Evolutionary conservation across 208 protist species (phyloP), one percentile per base, ranked within the genome.

Genomic region (Vickermania ingenoplastis): DNA sequence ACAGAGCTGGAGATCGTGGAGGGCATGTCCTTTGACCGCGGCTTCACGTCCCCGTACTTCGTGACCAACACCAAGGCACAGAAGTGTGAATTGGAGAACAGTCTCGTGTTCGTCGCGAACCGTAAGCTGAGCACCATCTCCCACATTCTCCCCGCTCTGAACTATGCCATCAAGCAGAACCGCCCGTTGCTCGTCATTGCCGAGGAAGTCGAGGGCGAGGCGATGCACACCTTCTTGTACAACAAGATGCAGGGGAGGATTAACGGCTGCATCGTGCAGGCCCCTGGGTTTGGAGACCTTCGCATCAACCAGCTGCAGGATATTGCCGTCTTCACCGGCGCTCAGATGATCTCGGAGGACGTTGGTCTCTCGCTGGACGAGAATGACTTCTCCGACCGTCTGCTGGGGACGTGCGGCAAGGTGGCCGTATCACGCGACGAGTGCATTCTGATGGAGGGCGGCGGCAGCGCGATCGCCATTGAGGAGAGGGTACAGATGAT

Each of bases 201-300:
- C 7, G 90, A 96, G 58, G 90, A 96, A 54, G 75, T 96, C 48
- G 90, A 96, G 53, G 83, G 87, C 1, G 90, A 96, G 75, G 87
- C 90, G 17, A 90, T 96, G 82, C 79, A 89, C 69, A 96, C 90
- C 2, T 89, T 99, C 30, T 78, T 99, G 48, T 94, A 91, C 75
- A 96, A 96, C 70, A 96, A 96, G 65, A 80, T 95, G 53, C 78
- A 94, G 49, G 84, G 86, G 27, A 63, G 86, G 58, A 85, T 94
- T 51, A 77, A 56, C 14, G 92, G 88, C 7, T 91, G 83, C 57
- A 69, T 88, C 0, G 94, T 99, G 41, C 99, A 99, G 81, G 98
- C 98, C 1, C 98, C 98, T 48, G 98, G 98, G 41, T 99, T 99
- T 70, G 99, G 99, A 55, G 99, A 99, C 63, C 97, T 98, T 80